Conservation (phyloP, 1,284 basidiomycete genomes). For the Leccinum laetum region DNA sequence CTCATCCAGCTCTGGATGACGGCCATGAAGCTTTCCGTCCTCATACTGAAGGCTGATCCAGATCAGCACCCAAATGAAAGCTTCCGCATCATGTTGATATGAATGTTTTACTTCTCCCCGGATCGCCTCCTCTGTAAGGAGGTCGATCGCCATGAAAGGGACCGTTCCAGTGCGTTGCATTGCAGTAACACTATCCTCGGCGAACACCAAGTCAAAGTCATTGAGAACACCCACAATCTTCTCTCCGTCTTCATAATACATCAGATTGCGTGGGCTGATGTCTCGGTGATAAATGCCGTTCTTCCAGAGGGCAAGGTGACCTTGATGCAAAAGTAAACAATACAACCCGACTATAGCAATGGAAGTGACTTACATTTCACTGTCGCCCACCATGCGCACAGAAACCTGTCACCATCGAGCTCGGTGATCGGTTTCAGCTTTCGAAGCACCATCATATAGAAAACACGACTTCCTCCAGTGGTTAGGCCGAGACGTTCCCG, state of each 20-base stretch:
- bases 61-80: background rate
- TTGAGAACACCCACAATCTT: background rate
- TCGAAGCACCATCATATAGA: background rate
- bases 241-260: background rate
- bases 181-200: background rate
- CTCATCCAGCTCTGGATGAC: background rate
- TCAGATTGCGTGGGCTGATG: background rate
- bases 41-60: background rate
- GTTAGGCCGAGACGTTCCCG: background rate
- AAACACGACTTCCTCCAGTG: background rate
- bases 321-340: background rate
- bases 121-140: background rate
- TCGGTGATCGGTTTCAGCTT: background rate
- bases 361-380: background rate
- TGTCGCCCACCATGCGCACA: background rate
- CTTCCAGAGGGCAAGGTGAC: background rate
- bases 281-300: background rate
- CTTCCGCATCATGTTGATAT: background rate
- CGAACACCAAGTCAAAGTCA: background rate
- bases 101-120: background rate
- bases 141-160: background rate
- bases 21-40: background rate
- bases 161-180: background rate
- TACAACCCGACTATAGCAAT: background rate
- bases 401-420: background rate